phyloP scores from a whole-genome alignment of 2,329 filamentous ascomycete genomes.

The Seiridium unicorne region DNA sequence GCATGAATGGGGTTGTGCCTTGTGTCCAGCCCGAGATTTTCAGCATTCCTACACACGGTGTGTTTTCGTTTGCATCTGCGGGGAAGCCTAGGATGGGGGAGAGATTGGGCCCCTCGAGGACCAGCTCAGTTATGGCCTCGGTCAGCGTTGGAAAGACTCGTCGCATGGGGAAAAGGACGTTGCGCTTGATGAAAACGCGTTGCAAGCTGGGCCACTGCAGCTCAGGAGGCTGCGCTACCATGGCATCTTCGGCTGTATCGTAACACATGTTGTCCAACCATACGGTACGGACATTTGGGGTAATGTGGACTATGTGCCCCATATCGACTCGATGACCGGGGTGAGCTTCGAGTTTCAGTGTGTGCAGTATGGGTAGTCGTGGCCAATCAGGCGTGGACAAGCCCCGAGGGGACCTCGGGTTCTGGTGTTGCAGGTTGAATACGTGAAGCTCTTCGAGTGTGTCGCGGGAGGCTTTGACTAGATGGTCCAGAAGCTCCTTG shows the following conservation, averaged over 20 bases:
- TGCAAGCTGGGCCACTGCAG: not conserved
- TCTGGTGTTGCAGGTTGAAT: not conserved
- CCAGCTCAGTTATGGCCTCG: not conserved
- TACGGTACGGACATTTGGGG: not conserved
- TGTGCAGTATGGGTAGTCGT: not conserved
- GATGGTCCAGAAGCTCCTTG: not conserved
- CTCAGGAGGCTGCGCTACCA: not conserved
- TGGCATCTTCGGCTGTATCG: not conserved
- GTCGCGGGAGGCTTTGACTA: not conserved
- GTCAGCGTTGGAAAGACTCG: not conserved
- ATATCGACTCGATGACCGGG: not conserved
- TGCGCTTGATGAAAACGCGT: not conserved
- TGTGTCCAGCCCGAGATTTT: not conserved
- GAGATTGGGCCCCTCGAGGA: not conserved
- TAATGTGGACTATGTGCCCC: not conserved
- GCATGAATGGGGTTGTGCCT: not conserved
- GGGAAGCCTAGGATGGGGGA: too few relatives aligned
- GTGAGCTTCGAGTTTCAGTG: not conserved
- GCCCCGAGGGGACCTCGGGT: not conserved
- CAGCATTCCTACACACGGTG: not conserved
- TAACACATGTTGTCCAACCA: not conserved
- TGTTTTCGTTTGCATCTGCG: not conserved
- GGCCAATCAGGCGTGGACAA: not conserved
- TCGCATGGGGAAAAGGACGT: not conserved
- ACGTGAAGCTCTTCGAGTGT: slow-evolving; percentile 1